Conservation (phyloP, 2,329 filamentous ascomycete species). For the Fusarium cicatricum region DNA sequence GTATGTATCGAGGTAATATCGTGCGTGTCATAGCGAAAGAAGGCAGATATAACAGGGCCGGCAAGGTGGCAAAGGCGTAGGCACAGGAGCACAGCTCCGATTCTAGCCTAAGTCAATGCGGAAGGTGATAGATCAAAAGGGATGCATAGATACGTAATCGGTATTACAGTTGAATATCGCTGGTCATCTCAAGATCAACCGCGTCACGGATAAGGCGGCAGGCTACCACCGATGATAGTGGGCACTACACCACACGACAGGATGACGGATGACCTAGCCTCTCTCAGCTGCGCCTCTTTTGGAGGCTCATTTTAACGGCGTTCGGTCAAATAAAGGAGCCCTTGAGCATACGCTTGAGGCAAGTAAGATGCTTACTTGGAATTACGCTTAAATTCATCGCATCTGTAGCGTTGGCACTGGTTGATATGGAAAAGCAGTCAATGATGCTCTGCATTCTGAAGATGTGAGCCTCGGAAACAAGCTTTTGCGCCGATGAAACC, state of each 20-base stretch:
- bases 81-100: background rate
- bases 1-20: background rate
- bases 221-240: conserved; percentile 19
- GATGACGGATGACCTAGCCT: conserved; percentile 5
- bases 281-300: conserved; percentile 1
- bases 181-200: conserved; percentile 7
- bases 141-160: conserved; percentile 22
- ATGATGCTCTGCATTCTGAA: background rate
- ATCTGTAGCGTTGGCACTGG: background rate
- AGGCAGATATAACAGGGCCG: conserved; percentile 13
- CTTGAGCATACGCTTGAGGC: too few species aligned
- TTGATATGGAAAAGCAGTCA: background rate
- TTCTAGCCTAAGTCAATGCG: conserved; percentile 23
- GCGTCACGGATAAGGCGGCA: conserved; percentile 33
- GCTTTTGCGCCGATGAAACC: background rate
- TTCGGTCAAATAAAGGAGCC: background rate
- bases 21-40: background rate
- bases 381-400: too few species aligned
- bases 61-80: conserved; percentile 5
- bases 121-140: conserved; percentile 22
- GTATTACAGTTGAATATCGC: conserved; percentile 5
- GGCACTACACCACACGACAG: conserved; percentile 9
- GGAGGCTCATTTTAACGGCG: background rate
- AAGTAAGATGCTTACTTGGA: background rate
- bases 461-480: background rate